Base-by-base conservation (phyloP, 371 early-diverging fungal species). In the Mucor sp. region DNA sequence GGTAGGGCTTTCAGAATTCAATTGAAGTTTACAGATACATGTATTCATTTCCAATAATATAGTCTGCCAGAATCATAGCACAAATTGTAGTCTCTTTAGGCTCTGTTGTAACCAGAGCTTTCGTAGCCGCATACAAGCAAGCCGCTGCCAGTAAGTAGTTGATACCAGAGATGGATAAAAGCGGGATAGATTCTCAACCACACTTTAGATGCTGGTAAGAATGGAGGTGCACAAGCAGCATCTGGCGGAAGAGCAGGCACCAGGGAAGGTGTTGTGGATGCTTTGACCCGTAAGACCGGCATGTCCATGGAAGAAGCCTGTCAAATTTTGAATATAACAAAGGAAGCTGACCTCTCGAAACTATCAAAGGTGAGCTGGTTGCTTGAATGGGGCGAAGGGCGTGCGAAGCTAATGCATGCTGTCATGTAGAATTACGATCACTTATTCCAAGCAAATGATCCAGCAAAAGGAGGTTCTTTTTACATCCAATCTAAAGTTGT, bases 401-500 rank as follows among this genome's bases (percentile, higher is more conserved):
- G 2, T 11, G 14, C 14, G 14, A 37, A 37, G 21, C 30, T 55
- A 21, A 35, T 35, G 8, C n/a, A 58, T 35, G 37, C 6, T 15
- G 0, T 11, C 25, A 6, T 14, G 2, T 78, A 95, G 93, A 91
- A 89, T 74, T 98, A 93, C 71, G 93, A 94, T n/a, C 92, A 93
- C 72, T 74, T 97, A 73, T 96, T 93, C 79, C 89, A 88, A 50
- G 88, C 84, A 19, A 99, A 99, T 77, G 97, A 97, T 72, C 86
- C 91, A 37, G 76, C 87, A 5, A 85, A 85, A 53, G 97, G 96
- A 32, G 97, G 98, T 9, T 94, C 96, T 2, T 92, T 96, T 62
- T 99, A 97, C 75, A 65, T 99, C 61, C 97, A 97, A 70, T 92
- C 95, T 33, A 99, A 99, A 77, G 90, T 99, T 0, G 90, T 92